Percentiles rank a stretch among this genome's conserved stretches.
Evolutionary conservation across 345 rosid genomes (phyloP).

Genomic region (Mercurialis annua): DNA sequence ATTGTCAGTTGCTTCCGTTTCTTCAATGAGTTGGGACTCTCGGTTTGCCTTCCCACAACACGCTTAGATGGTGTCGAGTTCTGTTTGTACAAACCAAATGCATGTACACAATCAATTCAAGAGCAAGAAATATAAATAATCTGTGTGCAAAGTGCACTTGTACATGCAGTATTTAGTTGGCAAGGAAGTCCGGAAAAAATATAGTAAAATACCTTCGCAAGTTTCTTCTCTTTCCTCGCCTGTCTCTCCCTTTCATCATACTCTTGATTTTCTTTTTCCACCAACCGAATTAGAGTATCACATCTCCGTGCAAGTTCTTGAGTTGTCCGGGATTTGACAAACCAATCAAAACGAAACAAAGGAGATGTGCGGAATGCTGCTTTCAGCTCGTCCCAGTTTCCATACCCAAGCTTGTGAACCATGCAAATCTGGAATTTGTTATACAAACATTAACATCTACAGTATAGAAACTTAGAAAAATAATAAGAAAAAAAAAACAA

Average conservation of each 20-base stretch:
- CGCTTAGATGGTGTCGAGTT: conserved; percentile 77
- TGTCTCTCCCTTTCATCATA: conserved; percentile 93
- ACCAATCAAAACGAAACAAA: conserved; percentile 93
- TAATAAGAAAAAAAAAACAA: background rate
- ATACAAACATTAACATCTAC: conserved; percentile 4
- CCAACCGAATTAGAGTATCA: conserved; percentile 86
- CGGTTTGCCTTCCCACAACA: conserved; percentile 53
- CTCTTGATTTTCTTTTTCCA: conserved; percentile 99
- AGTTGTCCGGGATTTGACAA: conserved; percentile 87
- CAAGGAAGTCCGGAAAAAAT: too few relatives aligned
- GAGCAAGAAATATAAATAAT: background rate
- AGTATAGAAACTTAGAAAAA: background rate
- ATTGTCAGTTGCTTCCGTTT: conserved; percentile 79
- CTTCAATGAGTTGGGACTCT: conserved; percentile 59
- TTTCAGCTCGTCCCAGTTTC: conserved; percentile 98
- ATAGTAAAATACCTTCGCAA: conserved; percentile 82
- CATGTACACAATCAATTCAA: background rate
- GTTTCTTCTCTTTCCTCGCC: conserved; percentile 96
- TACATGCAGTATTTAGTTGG: background rate
- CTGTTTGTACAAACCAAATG: conserved; percentile 23
- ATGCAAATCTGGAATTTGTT: conserved; percentile 67
- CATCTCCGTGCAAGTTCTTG: conserved; percentile 97
- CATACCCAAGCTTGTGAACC: conserved; percentile 98
- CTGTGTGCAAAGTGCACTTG: background rate
- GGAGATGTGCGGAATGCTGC: conserved; percentile 81